Percentiles rank a stretch among this genome's conserved stretches.
Evolutionary conservation across 768 basidiomycete species (phyloP).

Genomic region (Suillus subluteus): DNA sequence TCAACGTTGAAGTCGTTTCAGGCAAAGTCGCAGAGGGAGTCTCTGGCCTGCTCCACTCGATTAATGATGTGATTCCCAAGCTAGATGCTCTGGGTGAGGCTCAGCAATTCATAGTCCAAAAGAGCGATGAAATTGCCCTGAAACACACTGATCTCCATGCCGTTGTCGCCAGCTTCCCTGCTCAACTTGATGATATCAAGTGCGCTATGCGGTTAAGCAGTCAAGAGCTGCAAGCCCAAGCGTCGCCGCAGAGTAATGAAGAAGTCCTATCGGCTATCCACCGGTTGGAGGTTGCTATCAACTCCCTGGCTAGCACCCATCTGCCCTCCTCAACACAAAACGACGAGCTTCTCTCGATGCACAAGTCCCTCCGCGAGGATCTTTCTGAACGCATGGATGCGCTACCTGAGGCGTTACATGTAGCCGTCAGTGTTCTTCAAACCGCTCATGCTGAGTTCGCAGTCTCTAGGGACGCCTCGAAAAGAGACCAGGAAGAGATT

Average conservation of each 20-base stretch:
- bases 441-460: slow-evolving; percentile 64
- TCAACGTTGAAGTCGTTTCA: slow-evolving; percentile 63
- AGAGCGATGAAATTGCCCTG: slow-evolving; percentile 40
- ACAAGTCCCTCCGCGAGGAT: slow-evolving; percentile 56
- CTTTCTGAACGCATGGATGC: slow-evolving; percentile 55
- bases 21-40: slow-evolving; percentile 60
- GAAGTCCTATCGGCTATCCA: slow-evolving; percentile 40
- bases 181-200: slow-evolving; percentile 47
- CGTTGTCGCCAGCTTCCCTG: slow-evolving; percentile 52
- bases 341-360: slow-evolving; percentile 51
- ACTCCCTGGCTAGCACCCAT: slow-evolving; percentile 54
- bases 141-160: slow-evolving; percentile 45
- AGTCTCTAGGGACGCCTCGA: slow-evolving; percentile 55
- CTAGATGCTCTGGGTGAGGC: slow-evolving; percentile 45
- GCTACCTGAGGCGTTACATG: slow-evolving; percentile 62
- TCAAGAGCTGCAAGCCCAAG: slow-evolving; percentile 21
- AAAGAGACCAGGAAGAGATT: slow-evolving; percentile 72
- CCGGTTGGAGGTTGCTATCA: slow-evolving; percentile 52
- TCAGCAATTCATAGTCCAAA: slow-evolving; percentile 45
- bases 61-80: slow-evolving; percentile 42
- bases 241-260: slow-evolving; percentile 22
- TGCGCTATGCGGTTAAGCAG: slow-evolving; percentile 42
- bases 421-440: slow-evolving; percentile 58
- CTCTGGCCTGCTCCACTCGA: slow-evolving; percentile 44
- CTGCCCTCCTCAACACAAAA: slow-evolving; percentile 49